Evolutionary conservation across 345 rosid species (phyloP), one percentile per base, ranked within the genome.

Genomic region (Geranium brycei): DNA sequence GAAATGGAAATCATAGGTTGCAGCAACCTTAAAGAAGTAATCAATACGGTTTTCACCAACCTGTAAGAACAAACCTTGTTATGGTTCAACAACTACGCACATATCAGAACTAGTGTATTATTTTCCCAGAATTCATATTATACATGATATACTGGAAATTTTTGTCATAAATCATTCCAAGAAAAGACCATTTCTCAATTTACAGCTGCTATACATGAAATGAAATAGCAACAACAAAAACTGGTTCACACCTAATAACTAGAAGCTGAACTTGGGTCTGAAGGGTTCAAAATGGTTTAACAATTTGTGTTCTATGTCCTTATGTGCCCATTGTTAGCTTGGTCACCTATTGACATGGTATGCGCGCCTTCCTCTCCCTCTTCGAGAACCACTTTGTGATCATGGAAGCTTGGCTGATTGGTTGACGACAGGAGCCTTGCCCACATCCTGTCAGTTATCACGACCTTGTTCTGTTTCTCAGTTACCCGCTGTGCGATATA

Each of bases 371-470:
- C 69, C 31, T 70, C 59, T 38, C 23, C 64, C 62, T 75, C 72
- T 51, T 68, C 62, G 19, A 64, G 72, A 56, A 75, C 31, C 59
- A 71, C 77, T 68, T 72, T 71, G 0, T 64, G 76, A 65, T 70
- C 61, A 70, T 80, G 51, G 80, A 87, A 87, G 71, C 91, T 85
- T n/a, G 95, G 95, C 73, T 87, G 95, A 62, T 81, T 75, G n/a
- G 95, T 85, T 41, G 91, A 82, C 30, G 85, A 83, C 16, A 85
- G 85, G 38, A 85, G 81, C 68, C 95, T 76, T 13, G 95, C 95
- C 95, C 95, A 87, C 88, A 85, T 85, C 66, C 91, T 80, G 72
- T 87, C 88, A 4, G 88, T 83, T 65, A 87, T 87, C 61, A 85
- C 86, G 17, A 85, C 89, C 69, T 79, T 66, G 82, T 79, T 72